Conservation (phyloP, 805 yeast species). For the Pichia membranifaciens region DNA sequence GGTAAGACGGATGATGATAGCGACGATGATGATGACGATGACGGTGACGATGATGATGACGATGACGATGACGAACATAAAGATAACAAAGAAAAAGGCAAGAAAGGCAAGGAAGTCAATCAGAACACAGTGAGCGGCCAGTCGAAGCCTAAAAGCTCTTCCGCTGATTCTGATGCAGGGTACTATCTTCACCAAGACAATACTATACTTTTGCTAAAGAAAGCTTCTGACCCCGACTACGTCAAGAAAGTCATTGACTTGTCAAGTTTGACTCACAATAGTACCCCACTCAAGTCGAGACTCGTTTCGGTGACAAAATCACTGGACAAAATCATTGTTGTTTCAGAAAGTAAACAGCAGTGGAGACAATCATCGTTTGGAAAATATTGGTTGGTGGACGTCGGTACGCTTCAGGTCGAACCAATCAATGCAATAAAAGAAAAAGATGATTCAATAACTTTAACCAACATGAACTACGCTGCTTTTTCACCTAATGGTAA, state of each 20-base stretch:
- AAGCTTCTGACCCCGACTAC: constrained; percentile 28
- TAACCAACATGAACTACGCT: constrained; percentile 40
- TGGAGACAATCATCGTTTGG: constrained; percentile 70
- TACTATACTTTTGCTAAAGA: constrained; percentile 15
- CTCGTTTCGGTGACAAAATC: constrained; percentile 39
- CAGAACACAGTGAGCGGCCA: constrained; percentile 1
- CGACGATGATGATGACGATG: constrained; percentile 4
- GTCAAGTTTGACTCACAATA: constrained; percentile 37
- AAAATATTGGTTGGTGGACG: constrained; percentile 56
- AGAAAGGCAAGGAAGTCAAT: constrained; percentile 14
- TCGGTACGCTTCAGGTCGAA: constrained; percentile 26
- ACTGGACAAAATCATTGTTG: constrained; percentile 46
- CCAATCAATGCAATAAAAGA: constrained; percentile 21
- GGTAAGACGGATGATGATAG: constrained; percentile 17
- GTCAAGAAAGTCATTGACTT: constrained; percentile 28
- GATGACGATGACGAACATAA: constrained; percentile 1
- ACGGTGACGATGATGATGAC: not conserved
- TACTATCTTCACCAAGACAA: constrained; percentile 27
- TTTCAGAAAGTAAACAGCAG: constrained; percentile 42
- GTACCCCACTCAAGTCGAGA: constrained; percentile 34
- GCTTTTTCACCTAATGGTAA: constrained; percentile 59
- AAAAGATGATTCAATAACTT: constrained; percentile 25
- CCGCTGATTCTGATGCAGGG: constrained; percentile 37
- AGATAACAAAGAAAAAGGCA: not conserved
- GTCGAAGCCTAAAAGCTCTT: not conserved